Percentiles rank a stretch among this genome's conserved stretches.
These are phyloP conservation scores for Penicillium sp. DNA, from an alignment of 2,329 filamentous ascomycete species.

Conservation along the genomic window DNA sequence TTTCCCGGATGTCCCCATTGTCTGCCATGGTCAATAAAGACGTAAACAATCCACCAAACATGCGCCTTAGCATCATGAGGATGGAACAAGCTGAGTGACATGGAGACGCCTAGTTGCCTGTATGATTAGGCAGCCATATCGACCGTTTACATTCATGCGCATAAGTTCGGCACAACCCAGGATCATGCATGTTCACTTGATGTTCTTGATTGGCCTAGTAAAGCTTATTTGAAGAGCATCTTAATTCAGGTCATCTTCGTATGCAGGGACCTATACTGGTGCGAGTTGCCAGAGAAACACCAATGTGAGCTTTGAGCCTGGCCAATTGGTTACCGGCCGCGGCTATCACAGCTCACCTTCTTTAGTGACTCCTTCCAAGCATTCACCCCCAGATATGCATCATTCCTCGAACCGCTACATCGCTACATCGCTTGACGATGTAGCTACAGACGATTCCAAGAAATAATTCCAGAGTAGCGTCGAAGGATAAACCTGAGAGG, in stretches of 20 bases:
- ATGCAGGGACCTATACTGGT: background rate
- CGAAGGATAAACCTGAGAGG: background rate
- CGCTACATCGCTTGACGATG: too few species aligned
- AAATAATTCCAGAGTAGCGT: background rate
- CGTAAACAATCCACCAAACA: background rate
- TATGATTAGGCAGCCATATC: background rate
- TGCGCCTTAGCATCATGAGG: background rate
- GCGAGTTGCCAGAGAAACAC: too few species aligned
- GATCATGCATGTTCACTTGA: background rate
- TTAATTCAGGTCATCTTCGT: too few species aligned
- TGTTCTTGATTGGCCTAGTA: background rate
- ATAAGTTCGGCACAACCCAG: background rate
- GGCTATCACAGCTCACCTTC: too few species aligned
- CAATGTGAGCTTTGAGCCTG: too few species aligned
- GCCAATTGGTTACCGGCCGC: too few species aligned
- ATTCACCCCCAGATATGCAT: too few species aligned
- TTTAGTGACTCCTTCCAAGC: too few species aligned
- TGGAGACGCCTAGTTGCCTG: background rate
- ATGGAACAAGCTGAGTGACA: background rate
- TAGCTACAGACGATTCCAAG: background rate
- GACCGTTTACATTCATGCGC: background rate
- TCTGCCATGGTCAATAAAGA: background rate
- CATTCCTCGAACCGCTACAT: too few species aligned
- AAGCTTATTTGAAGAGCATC: background rate
- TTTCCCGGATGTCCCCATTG: background rate